phyloP scores from a whole-genome alignment of 495 filamentous ascomycete species.

The Penicillium verhagenii region DNA sequence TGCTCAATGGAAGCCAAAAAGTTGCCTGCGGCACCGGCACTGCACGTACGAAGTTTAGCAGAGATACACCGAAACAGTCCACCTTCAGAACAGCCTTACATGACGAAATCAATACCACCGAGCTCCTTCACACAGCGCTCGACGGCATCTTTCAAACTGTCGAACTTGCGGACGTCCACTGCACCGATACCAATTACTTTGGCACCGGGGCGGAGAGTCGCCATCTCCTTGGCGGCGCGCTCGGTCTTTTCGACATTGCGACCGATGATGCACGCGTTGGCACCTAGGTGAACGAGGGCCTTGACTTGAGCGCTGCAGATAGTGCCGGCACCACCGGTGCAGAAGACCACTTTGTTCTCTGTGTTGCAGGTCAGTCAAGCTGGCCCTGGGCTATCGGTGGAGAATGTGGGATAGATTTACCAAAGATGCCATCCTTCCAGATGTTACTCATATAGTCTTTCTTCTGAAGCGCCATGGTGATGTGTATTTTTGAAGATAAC shows the following conservation, averaged over 20 bases:
- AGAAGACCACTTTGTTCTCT: slow-evolving; percentile 91
- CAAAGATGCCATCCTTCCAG: slow-evolving; percentile 85
- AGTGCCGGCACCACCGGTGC: slow-evolving; percentile 89
- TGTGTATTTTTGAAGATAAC: not conserved
- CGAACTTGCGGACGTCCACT: slow-evolving; percentile 77
- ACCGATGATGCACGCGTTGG: slow-evolving; percentile 90
- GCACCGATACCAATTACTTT: slow-evolving; percentile 83
- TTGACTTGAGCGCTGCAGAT: slow-evolving; percentile 94
- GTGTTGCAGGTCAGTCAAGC: slow-evolving; percentile 30
- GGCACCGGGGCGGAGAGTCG: slow-evolving; percentile 68
- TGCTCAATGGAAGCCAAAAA: slow-evolving; percentile 86
- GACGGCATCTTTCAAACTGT: slow-evolving; percentile 68
- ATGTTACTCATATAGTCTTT: slow-evolving; percentile 73
- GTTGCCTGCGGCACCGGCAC: slow-evolving; percentile 93
- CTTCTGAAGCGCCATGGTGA: slow-evolving; percentile 52
- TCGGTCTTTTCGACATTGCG: slow-evolving; percentile 90
- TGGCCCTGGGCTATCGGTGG: not conserved
- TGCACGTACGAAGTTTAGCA: slow-evolving; percentile 32
- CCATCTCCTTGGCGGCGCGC: slow-evolving; percentile 73
- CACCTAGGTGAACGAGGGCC: slow-evolving; percentile 86
- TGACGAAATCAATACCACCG: slow-evolving; percentile 88
- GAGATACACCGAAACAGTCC: not conserved
- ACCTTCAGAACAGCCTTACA: slow-evolving; percentile 56
- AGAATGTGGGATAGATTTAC: slow-evolving; percentile 35
- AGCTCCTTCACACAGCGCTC: slow-evolving; percentile 77